Base-by-base conservation (phyloP, 2,329 filamentous ascomycete species). In the Venturia asperata region DNA sequence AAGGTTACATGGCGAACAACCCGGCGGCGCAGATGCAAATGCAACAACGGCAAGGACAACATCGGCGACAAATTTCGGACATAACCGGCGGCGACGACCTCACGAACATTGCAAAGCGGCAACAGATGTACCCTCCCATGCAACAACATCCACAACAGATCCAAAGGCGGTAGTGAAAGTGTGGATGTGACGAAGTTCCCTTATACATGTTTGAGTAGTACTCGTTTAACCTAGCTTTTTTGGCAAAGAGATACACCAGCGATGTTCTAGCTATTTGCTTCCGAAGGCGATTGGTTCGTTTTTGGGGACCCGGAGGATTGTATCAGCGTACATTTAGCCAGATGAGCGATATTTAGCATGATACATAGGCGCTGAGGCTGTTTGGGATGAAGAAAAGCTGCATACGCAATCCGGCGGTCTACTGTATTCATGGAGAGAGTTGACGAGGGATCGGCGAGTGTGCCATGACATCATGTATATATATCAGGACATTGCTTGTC, bases 31-130 rank as follows among this genome's bases (percentile, higher is more conserved):
- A 70, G 42, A 66, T 62, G 27, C 74, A 68, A 64, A 69, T 70
- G 37, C 73, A 72, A 37, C 74, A 73, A 45, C 76, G 76, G 62
- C 66, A 67, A 49, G 42, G 41, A 9, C 70, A 69, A 34, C 82
- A 85, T 68, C 78, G 85, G 67, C 77, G 85, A 69, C 82, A 84
- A 65, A 81, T 86, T n/a, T 85, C 83, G 2, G 84, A 86, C 41
- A 84, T 87, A 66, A 79, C 82, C 2, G 81, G 83, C 58, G 80
- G 80, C 0, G 78, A 79, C 15, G 61, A 39, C 9, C 19, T 24
- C 21, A 45, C 39, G 34, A 75, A 81, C 70, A 77, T 73, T 61
- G 75, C 79, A 5, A 87, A 87, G 71, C 79, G 84, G 68, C 84
- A 84, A 70, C 82, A 84, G 65, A 80, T 86, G 76, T 86, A 83